Evolutionary conservation across 495 filamentous ascomycete species (phyloP).

Genomic region (Elasticomyces elasticus): DNA sequence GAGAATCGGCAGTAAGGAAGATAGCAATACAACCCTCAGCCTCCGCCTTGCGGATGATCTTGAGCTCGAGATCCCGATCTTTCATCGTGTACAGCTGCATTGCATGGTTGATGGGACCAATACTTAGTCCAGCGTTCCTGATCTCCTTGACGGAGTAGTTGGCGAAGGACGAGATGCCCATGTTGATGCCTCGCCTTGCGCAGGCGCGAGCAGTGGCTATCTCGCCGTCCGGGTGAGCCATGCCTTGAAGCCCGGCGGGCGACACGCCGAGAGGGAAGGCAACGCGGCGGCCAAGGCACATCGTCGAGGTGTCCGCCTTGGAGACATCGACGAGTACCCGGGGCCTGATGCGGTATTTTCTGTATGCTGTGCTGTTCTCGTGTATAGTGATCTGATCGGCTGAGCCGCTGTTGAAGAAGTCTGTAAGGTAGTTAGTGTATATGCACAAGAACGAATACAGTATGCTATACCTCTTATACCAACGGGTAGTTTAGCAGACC

Average conservation of each 20-base stretch:
- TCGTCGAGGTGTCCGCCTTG: constrained; percentile 39
- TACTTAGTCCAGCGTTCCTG: constrained; percentile 23
- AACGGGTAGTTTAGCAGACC: constrained; percentile 23
- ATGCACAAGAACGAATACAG: background rate
- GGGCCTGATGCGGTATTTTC: constrained; percentile 43
- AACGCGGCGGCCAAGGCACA: constrained; percentile 37
- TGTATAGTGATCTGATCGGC: constrained; percentile 37
- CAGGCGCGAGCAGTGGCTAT: constrained; percentile 38
- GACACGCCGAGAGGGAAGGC: constrained; percentile 34
- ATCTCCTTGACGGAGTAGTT: constrained; percentile 46
- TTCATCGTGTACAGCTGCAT: constrained; percentile 39
- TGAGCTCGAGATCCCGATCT: constrained; percentile 28
- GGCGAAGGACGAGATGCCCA: constrained; percentile 48
- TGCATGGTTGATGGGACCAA: constrained; percentile 37
- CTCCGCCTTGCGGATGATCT: constrained; percentile 34
- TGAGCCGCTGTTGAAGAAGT: constrained; percentile 42
- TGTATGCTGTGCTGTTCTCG: constrained; percentile 27
- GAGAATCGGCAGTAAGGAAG: constrained; percentile 26
- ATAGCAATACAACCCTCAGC: constrained; percentile 23
- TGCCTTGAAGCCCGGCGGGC: constrained; percentile 38
- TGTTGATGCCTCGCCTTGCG: constrained; percentile 36
- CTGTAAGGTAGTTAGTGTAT: constrained; percentile 19
- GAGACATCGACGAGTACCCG: constrained; percentile 47
- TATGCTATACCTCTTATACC: constrained; percentile 22
- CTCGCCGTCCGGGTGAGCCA: constrained; percentile 43